Base-by-base conservation (phyloP, 805 yeast genomes). In the Wickerhamiella allomyrinae region DNA sequence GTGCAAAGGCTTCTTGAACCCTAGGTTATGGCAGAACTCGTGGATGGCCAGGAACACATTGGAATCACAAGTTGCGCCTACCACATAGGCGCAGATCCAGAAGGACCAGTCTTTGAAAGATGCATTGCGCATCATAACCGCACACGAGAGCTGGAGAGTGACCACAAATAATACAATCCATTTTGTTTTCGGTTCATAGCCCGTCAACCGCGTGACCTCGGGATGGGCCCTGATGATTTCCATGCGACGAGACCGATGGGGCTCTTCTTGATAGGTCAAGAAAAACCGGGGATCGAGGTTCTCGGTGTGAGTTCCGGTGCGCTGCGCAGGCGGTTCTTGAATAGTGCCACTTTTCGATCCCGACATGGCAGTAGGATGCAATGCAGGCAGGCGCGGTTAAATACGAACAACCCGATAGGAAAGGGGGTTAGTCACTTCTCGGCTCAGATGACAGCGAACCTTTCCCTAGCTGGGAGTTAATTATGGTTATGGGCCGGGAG, bases 31-130 rank as follows among this genome's bases (percentile, higher is more conserved):
- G 29, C 79, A 74, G 41, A 85, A 66, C 58, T 86, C 96, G 61
- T 86, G 96, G 51, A 86, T 84, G 21, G 93, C 89, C 48, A 86
- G 66, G 56, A 85, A 86, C 33, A 81, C 61, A 54, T 87, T 86
- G 56, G 87, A 94, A 57, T 76, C 79, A 42, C 82, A 72, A 7
- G 94, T 82, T 13, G 91, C 95, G 2, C 95, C 96, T 41, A 86
- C 66, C 17, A 79, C 61, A 53, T 86, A 86, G 5, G 93, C 89
- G 10, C 74, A 55, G 1, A 68, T 49, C 53, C 81, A 59, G 55
- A 79, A 82, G 49, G 67, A 66, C 64, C 68, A 67, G 21, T 69
- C 58, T 34, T 71, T 60, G 20, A 79, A 69, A 20, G 69, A 56
- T 2, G 77, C 69, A 52, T 79, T 58, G 43, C 80, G 66, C 40